Evolutionary conservation across 2,329 filamentous ascomycete genomes (phyloP), one percentile per base, ranked within the genome.

Genomic region (Cladosporium austrohemisphaericum): DNA sequence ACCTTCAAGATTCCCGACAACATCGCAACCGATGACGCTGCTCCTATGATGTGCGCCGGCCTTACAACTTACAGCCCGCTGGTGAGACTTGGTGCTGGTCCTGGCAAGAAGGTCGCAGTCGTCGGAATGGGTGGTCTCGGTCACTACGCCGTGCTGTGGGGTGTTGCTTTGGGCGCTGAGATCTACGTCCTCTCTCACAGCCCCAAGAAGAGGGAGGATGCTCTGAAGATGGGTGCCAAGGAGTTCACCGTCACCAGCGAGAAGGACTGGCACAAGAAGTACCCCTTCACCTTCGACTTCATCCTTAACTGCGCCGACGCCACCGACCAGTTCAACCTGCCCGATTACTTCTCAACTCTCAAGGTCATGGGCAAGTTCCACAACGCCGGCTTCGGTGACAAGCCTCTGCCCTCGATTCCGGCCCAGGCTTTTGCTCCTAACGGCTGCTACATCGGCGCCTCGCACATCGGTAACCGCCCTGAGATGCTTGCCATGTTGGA

Each of bases 11-110:
- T 94, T 55, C 89, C 88, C 28, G 86, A 90, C 25, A 80, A 75
- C 45, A 77, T 94, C 37, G 67, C 74, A 55, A 73, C 67, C 51
- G 65, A 66, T 19, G 69, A 83, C 43, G 86, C 84, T 1, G 88
- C 87, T 1, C 86, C 86, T 11, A 89, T 91, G 85, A 77, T 93
- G 58, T 94, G 89, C 68, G 89, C 87, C 32, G 89, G 89, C 55
- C 76, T 94, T 57, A 94, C 89, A 3, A 82, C 83, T 52, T 94
- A 83, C 72, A 85, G 80, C 52, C 88, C 89, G 1, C 76, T 95
- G 11, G 83, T 87, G 55, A 79, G 88, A 41, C 83, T 90, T 62
- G 86, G 86, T 18, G 78, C 79, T 52, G 86, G 86, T 0, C 85
- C 85, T 1, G 88, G 88, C 54, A 88, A 87, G 75, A 88, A 88